Evolutionary conservation across 192 early-diverging fungal genomes (phyloP).

Genomic region (Lobulomyces angularis): DNA sequence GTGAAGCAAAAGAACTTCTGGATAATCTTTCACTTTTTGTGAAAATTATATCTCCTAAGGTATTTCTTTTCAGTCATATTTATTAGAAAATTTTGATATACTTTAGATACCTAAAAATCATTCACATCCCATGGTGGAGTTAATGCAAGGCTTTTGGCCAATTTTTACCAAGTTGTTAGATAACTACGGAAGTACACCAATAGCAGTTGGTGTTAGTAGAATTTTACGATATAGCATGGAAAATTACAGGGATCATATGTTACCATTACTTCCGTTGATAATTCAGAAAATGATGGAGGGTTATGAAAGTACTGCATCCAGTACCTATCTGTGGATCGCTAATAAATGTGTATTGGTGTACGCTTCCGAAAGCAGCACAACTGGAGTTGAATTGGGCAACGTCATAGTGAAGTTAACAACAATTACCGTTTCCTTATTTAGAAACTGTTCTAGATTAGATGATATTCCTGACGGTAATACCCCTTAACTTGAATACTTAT

Average conservation of each 20-base stretch:
- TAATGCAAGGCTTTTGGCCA: slow-evolving; percentile 63
- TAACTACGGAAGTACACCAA: slow-evolving; percentile 30
- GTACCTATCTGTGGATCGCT: slow-evolving; percentile 74
- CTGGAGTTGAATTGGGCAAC: slow-evolving; percentile 32
- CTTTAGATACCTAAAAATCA: slow-evolving; percentile 22
- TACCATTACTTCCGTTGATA: slow-evolving; percentile 39
- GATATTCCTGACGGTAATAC: slow-evolving; percentile 57
- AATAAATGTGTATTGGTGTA: slow-evolving; percentile 51
- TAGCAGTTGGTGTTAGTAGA: slow-evolving; percentile 38
- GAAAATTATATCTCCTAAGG: slow-evolving; percentile 35
- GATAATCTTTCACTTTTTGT: slow-evolving; percentile 53
- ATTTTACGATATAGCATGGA: slow-evolving; percentile 45
- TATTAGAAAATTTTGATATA: too few relatives aligned
- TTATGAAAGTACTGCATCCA: slow-evolving; percentile 53
- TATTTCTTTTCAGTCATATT: too few relatives aligned
- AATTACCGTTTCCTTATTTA: slow-evolving; percentile 51
- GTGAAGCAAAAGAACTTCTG: slow-evolving; percentile 24
- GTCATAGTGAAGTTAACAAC: slow-evolving; percentile 55
- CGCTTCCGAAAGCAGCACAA: slow-evolving; percentile 35
- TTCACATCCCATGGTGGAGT: slow-evolving; percentile 51
- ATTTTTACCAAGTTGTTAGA: slow-evolving; percentile 46
- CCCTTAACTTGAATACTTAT: neutral
- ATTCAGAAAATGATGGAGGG: slow-evolving; percentile 46
- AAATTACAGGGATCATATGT: slow-evolving; percentile 41
- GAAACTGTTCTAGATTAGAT: slow-evolving; percentile 23